phyloP scores from a whole-genome alignment of 148 eudicot genomes.

The Vaccinium myrtillus region DNA sequence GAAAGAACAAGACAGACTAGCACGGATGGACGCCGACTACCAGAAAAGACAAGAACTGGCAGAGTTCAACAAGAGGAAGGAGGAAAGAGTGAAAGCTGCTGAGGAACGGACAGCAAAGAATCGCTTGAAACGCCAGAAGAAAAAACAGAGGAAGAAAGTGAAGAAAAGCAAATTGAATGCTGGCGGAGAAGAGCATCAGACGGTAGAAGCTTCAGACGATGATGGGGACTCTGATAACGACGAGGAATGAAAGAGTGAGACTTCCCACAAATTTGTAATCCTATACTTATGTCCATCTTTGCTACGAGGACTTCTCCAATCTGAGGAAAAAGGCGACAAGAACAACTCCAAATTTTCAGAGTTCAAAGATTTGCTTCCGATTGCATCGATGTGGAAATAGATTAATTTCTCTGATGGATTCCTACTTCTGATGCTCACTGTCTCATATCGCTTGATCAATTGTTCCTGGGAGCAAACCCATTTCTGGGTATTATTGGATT shows the following conservation, averaged over 20 bases:
- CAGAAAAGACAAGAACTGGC: conserved; percentile 73
- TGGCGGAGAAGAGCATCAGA: conserved; percentile 41
- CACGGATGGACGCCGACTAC: conserved; percentile 87
- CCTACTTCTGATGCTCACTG: not conserved
- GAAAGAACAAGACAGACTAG: conserved; percentile 87
- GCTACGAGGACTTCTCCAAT: not conserved
- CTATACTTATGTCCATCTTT: not conserved
- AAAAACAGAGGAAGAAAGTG: conserved; percentile 73
- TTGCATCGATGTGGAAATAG: not conserved
- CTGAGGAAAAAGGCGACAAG: not conserved
- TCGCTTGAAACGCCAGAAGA: conserved; percentile 88
- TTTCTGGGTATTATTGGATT: not conserved
- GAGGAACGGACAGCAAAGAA: conserved; percentile 93
- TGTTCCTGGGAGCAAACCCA: not conserved
- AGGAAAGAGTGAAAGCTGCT: conserved; percentile 74
- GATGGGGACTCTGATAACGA: conserved; percentile 49
- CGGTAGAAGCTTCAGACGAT: conserved; percentile 50
- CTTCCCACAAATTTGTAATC: not conserved
- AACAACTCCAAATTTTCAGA: not conserved
- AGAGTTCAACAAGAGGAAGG: conserved; percentile 71
- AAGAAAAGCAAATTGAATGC: conserved; percentile 44
- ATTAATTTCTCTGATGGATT: not conserved
- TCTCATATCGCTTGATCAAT: not conserved
- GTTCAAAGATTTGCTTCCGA: not conserved
- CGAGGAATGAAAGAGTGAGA: conserved; percentile 20